These are phyloP conservation scores for barrel medic (Medicago truncatula) DNA, from an alignment of 306 rosid genomes.

Conservation along the genomic window MtrunA17r5.0-ANR NC_053048.1:37535001-37535500, in stretches of 20 bases:
- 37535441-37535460: no score
- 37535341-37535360: background rate
- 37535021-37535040: background rate
- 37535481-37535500: no score
- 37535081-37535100: slow-evolving; percentile 64
- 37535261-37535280: background rate
- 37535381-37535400: background rate
- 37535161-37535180: slow-evolving; percentile 96
- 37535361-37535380: background rate
- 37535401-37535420: background rate
- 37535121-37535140: slow-evolving; percentile 65
- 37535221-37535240: background rate
- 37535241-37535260: slow-evolving; percentile 4
- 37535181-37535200: slow-evolving; percentile 88
- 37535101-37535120: slow-evolving; percentile 80
- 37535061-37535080: background rate
- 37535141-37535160: slow-evolving; percentile 89
- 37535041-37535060: background rate
- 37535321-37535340: background rate
- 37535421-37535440: background rate
- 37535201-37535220: slow-evolving; percentile 57
- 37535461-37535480: no score
- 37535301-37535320: background rate
- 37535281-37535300: background rate
- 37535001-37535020: background rate